Evolutionary conservation across 805 yeast genomes (phyloP).

Genomic region (Saccharomyces cerevisiae): DNA sequence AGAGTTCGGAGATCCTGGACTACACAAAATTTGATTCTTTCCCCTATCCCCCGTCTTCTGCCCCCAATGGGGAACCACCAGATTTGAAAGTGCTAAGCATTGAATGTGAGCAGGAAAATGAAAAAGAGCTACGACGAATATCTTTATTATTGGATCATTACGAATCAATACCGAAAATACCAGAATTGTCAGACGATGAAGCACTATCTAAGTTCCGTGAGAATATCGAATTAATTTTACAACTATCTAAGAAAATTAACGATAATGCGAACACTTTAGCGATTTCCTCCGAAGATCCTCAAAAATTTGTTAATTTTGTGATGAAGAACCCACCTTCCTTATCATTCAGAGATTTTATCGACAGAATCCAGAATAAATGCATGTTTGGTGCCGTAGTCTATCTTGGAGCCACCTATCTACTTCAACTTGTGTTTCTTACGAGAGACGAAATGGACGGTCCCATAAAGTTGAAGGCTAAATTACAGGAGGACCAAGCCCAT

Average conservation of each 20-base stretch:
- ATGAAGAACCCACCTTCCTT: slow-evolving; percentile 27
- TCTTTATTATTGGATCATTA: neutral
- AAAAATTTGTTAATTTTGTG: slow-evolving; percentile 11
- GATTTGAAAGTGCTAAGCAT: neutral
- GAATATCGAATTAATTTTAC: slow-evolving; percentile 9
- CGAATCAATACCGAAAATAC: neutral
- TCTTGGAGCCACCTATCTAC: slow-evolving; percentile 22
- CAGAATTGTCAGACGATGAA: slow-evolving; percentile 3
- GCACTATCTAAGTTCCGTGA: slow-evolving; percentile 14
- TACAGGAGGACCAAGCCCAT: slow-evolving; percentile 35
- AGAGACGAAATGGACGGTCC: slow-evolving; percentile 10
- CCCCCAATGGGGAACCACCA: neutral
- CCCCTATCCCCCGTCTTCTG: neutral
- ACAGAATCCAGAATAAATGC: slow-evolving; percentile 25
- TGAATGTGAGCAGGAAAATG: neutral
- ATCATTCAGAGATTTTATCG: slow-evolving; percentile 17
- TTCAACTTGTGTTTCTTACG: slow-evolving; percentile 17
- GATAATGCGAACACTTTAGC: slow-evolving; percentile 1
- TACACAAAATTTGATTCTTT: neutral
- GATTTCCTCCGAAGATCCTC: neutral
- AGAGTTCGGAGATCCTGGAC: neutral
- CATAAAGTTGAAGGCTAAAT: slow-evolving; percentile 20
- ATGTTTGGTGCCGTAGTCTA: slow-evolving; percentile 25
- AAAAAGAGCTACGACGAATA: neutral
- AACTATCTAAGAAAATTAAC: slow-evolving; percentile 6